Conservation (phyloP, 192 early-diverging fungal species). For the Coemansia sp. region DNA sequence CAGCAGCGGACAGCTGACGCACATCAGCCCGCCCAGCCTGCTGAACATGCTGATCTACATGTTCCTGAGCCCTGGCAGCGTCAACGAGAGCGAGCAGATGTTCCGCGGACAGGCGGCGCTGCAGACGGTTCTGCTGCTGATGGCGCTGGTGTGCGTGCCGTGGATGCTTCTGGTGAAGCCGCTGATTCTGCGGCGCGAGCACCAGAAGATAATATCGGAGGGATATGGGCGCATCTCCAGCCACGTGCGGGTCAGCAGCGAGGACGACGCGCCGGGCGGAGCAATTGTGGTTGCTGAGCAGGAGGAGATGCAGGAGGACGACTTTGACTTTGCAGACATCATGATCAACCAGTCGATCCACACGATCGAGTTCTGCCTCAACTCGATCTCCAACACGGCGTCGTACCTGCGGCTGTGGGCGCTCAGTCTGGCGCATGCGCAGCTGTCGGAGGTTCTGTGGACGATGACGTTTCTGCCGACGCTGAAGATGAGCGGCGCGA, state of each 20-base stretch:
- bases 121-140: constrained; percentile 76
- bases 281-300: constrained; percentile 60
- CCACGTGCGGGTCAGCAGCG: constrained; percentile 54
- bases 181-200: constrained; percentile 77
- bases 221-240: constrained; percentile 73
- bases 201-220: constrained; percentile 68
- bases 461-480: constrained; percentile 71
- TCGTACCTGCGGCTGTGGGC: constrained; percentile 99
- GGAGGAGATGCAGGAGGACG: constrained; percentile 67
- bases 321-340: constrained; percentile 93
- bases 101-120: constrained; percentile 85
- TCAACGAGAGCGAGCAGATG: constrained; percentile 67
- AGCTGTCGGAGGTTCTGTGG: constrained; percentile 97
- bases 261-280: constrained; percentile 44
- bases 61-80: constrained; percentile 90
- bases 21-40: constrained; percentile 84
- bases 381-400: constrained; percentile 97
- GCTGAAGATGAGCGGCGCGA: constrained; percentile 51
- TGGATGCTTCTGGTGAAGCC: constrained; percentile 98
- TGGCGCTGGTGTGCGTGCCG: constrained; percentile 89
- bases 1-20: constrained; percentile 60
- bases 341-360: constrained; percentile 98
- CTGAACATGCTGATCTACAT: constrained; percentile 99
- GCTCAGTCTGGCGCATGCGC: constrained; percentile 94
- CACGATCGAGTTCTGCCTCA: constrained; percentile 97